Base-by-base conservation (phyloP, 768 basidiomycete species). In the Boletus tomentosulus region DNA sequence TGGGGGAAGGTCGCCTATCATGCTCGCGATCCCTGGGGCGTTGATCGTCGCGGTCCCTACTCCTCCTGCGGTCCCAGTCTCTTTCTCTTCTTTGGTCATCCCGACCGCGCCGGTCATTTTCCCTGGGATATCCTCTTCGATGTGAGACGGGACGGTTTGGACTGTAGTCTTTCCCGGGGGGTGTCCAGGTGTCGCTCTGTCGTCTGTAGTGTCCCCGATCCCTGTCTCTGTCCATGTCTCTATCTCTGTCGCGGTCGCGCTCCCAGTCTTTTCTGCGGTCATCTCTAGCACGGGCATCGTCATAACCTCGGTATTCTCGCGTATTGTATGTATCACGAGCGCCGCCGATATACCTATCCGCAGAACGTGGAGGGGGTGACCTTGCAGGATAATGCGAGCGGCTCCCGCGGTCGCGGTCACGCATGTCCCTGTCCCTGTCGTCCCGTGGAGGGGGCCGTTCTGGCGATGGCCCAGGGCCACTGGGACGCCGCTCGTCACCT, bases 201-300 rank as follows among this genome's bases (percentile, higher is more conserved):
- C 65, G 57, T 49, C 55, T 53, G 48, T 64, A 56, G 57, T 58
- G 49, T 37, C 52, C 57, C 3, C 59, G 37, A 35, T 65, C 66
- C n/a, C 54, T 56, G 4, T 66, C 61, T 8, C 58, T 51, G 3
- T 64, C 53, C 24, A 50, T 44, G 0, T 63, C 62, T 12, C 67
- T 51, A 5, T 68, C 66, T 8, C 52, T 30, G 19, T 58, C 57
- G 5, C 63, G 43, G 16, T 68, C 68, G 1, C 54, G 49, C 24
- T 61, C 63, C 55, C 62, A 53, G n/a, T 68, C 65, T n/a, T 34
- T 56, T 52, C 65, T 55, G 47, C 62, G 62, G 50, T 66, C 64
- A 16, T 66, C 64, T 44, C 63, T 51, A 11, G 30, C 13, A 39
- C 60, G 62, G 11, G 41, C 1, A 37, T 65, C 65, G 6, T 67